phyloP scores from a whole-genome alignment of 176 grass and related monocot species.

The Puya raimondii region DNA sequence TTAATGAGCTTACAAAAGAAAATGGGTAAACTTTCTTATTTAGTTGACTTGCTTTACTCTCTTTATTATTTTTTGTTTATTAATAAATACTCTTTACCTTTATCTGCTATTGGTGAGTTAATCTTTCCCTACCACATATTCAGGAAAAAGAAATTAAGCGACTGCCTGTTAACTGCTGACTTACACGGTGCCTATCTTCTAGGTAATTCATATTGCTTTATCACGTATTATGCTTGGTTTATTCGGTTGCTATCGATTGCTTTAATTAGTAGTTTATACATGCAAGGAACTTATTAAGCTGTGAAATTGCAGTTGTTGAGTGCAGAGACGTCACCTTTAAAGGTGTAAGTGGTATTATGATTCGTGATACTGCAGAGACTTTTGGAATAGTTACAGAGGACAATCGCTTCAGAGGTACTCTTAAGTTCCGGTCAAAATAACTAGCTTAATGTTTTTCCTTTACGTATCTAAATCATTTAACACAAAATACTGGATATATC shows the following conservation, averaged over 20 bases:
- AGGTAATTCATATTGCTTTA: constrained; percentile 29
- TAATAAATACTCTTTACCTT: constrained; percentile 7
- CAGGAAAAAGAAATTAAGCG: constrained; percentile 64
- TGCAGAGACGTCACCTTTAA: constrained; percentile 51
- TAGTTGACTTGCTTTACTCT: constrained; percentile 14
- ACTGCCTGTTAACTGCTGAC: constrained; percentile 62
- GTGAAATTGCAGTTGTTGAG: constrained; percentile 47
- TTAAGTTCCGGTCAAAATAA: background rate
- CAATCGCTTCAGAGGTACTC: constrained; percentile 55
- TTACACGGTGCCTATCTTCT: constrained; percentile 71
- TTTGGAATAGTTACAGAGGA: constrained; percentile 80
- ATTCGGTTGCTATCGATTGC: background rate
- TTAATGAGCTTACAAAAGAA: constrained; percentile 45
- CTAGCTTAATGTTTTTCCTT: background rate
- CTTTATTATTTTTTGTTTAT: background rate
- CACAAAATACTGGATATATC: no score
- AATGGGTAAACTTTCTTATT: constrained; percentile 25
- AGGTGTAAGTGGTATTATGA: constrained; percentile 67
- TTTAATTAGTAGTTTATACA: background rate
- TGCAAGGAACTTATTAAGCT: background rate
- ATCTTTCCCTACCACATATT: constrained; percentile 13
- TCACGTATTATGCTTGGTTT: constrained; percentile 3
- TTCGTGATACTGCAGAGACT: constrained; percentile 73
- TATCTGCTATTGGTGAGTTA: constrained; percentile 13
- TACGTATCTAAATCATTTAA: background rate